These are phyloP conservation scores for Verticillium klebahnii DNA, from an alignment of 2,329 filamentous ascomycete genomes.

Conservation along the genomic window DNA sequence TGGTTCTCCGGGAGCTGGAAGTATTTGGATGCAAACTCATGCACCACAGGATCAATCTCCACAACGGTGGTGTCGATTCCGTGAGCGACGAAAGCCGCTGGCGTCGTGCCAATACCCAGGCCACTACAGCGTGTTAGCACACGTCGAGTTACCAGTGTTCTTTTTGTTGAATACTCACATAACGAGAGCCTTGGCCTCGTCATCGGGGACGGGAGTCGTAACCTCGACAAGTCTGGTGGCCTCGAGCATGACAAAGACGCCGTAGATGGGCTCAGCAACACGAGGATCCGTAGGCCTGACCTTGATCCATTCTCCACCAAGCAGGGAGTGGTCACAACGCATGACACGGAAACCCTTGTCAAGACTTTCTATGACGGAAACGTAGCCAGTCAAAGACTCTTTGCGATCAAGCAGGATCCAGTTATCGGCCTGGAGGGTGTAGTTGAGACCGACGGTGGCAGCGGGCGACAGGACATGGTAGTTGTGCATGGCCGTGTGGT, in stretches of 20 bases:
- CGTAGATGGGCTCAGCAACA: conserved; percentile 83
- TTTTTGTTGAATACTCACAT: conserved; percentile 54
- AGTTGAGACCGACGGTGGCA: conserved; percentile 60
- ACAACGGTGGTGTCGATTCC: conserved; percentile 91
- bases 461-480: conserved; percentile 62
- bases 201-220: conserved; percentile 48
- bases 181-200: conserved; percentile 73
- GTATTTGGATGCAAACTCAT: conserved; percentile 77
- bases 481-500: conserved; percentile 69
- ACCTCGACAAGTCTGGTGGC: conserved; percentile 76
- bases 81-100: conserved; percentile 79
- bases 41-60: conserved; percentile 87
- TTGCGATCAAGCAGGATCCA: conserved; percentile 75
- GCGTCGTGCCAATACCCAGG: conserved; percentile 87
- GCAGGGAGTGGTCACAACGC: conserved; percentile 88
- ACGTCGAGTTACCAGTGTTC: conserved; percentile 4
- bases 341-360: conserved; percentile 71
- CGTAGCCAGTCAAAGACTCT: conserved; percentile 86
- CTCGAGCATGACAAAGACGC: conserved; percentile 94
- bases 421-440: conserved; percentile 56
- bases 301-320: conserved; percentile 85
- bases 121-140: conserved; percentile 49
- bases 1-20: conserved; percentile 77
- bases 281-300: conserved; percentile 36
- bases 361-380: conserved; percentile 80